Evolutionary conservation across 2,329 filamentous ascomycete species (phyloP).

Genomic region (Exophiala sp.): DNA sequence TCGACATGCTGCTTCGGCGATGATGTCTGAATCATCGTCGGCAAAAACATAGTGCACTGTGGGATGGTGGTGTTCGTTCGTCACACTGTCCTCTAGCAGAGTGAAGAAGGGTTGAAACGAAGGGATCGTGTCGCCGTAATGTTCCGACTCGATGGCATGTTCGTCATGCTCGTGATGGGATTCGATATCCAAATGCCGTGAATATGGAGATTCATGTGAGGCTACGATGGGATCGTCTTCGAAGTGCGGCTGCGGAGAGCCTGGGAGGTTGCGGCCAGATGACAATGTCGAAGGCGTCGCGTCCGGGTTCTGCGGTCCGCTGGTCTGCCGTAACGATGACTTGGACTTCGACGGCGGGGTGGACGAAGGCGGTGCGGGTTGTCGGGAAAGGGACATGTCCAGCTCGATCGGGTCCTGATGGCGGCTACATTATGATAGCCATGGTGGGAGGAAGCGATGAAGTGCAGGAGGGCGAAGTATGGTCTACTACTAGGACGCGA

Average conservation of each 20-base stretch:
- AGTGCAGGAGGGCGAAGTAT: not conserved
- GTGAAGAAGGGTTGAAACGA: conserved; percentile 78
- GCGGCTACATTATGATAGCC: conserved; percentile 12
- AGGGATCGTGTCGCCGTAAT: conserved; percentile 20
- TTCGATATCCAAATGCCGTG: conserved; percentile 9
- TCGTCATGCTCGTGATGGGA: conserved; percentile 16
- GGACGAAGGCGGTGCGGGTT: conserved; percentile 22
- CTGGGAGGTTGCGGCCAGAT: conserved; percentile 15
- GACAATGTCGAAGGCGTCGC: not conserved
- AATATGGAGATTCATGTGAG: conserved; percentile 5
- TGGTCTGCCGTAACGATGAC: conserved; percentile 24
- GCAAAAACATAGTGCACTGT: conserved; percentile 86
- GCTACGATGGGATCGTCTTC: conserved; percentile 23
- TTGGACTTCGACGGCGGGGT: conserved; percentile 28
- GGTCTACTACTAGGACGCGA: no score
- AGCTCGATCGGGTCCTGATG: not conserved
- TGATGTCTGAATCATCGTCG: conserved; percentile 76
- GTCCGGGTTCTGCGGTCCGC: conserved; percentile 4
- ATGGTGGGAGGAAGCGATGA: not conserved
- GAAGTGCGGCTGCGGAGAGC: conserved; percentile 26
- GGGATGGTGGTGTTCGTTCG: conserved; percentile 71
- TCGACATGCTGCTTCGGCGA: conserved; percentile 60
- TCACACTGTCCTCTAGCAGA: conserved; percentile 69
- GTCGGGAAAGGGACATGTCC: conserved; percentile 24
- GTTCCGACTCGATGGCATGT: conserved; percentile 20